Percentiles rank a stretch among this genome's conserved stretches.
These are phyloP conservation scores for Chlorella sp. DNA, from an alignment of 139 green algal genomes.

Conservation along the genomic window DNA sequence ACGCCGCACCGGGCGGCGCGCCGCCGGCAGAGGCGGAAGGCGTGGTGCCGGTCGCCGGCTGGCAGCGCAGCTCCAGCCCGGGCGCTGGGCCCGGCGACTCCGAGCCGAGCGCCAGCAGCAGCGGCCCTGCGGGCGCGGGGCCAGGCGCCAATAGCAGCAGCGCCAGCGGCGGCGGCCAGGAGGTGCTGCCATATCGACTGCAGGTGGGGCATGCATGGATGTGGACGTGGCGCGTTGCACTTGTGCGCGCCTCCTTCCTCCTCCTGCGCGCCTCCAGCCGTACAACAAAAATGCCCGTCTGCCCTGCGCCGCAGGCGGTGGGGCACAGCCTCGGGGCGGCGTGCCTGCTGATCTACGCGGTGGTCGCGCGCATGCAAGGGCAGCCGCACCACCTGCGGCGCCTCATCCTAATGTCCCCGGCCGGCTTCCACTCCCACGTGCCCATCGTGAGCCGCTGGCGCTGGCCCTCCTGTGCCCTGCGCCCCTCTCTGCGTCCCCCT, in stretches of 20 bases:
- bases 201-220: too few relatives aligned
- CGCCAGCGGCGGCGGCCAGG: not conserved
- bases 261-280: too few relatives aligned
- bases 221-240: too few relatives aligned
- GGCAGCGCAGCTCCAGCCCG: too few relatives aligned
- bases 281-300: too few relatives aligned
- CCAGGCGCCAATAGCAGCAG: not conserved
- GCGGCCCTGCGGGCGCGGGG: not conserved
- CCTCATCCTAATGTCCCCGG: slow-evolving; percentile 81
- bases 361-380: slow-evolving; percentile 20
- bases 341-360: slow-evolving; percentile 65
- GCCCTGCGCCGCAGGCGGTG: slow-evolving; percentile 59
- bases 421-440: slow-evolving; percentile 69
- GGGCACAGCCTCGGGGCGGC: slow-evolving; percentile 73
- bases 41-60: too few relatives aligned
- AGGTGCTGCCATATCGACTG: slow-evolving; percentile 25
- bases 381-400: slow-evolving; percentile 62
- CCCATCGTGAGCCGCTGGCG: slow-evolving; percentile 28
- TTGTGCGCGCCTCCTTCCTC: too few relatives aligned
- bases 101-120: not conserved
- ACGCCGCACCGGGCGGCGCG: too few relatives aligned
- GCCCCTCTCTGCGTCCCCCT: too few relatives aligned
- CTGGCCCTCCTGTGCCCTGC: too few relatives aligned
- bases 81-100: too few relatives aligned
- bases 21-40: too few relatives aligned